Evolutionary conservation across 345 rosid species (phyloP).

Genomic region (Aurinia saxatilis): DNA sequence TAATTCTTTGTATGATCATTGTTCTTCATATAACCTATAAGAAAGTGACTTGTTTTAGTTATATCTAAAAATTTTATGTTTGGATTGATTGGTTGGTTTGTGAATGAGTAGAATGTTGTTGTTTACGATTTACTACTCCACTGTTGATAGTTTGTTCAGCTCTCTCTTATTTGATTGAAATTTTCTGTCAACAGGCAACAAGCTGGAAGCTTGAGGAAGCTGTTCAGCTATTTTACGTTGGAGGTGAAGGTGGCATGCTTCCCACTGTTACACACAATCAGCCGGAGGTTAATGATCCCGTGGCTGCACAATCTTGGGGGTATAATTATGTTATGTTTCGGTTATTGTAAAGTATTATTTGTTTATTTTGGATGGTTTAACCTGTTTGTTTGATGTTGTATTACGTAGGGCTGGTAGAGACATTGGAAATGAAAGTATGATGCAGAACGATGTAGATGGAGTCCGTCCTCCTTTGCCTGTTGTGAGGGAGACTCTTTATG

Average conservation of each 20-base stretch:
- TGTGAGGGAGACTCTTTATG: conserved; percentile 94
- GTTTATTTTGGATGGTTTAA: not conserved
- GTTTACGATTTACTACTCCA: not conserved
- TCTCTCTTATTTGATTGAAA: not conserved
- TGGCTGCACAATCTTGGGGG: conserved; percentile 36
- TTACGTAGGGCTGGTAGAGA: conserved; percentile 36
- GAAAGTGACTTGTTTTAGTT: not conserved
- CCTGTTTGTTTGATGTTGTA: conserved; percentile 12
- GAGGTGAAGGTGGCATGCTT: conserved; percentile 50
- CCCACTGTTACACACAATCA: conserved; percentile 43
- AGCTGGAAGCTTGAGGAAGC: conserved; percentile 98
- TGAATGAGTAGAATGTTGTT: not conserved
- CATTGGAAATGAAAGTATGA: conserved; percentile 31
- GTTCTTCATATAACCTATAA: not conserved
- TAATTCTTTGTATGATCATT: not conserved
- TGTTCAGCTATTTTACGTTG: conserved; percentile 84
- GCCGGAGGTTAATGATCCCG: conserved; percentile 18
- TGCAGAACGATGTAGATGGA: conserved; percentile 47
- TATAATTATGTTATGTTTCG: conserved; percentile 18
- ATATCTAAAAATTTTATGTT: too few species aligned
- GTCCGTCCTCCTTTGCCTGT: conserved; percentile 95
- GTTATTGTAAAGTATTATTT: not conserved
- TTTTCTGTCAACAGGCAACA: conserved; percentile 56
- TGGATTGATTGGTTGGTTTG: not conserved
- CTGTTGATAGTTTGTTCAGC: not conserved